These are phyloP conservation scores for Podospora conica DNA, from an alignment of 495 filamentous ascomycete genomes.

Conservation along the genomic window DNA sequence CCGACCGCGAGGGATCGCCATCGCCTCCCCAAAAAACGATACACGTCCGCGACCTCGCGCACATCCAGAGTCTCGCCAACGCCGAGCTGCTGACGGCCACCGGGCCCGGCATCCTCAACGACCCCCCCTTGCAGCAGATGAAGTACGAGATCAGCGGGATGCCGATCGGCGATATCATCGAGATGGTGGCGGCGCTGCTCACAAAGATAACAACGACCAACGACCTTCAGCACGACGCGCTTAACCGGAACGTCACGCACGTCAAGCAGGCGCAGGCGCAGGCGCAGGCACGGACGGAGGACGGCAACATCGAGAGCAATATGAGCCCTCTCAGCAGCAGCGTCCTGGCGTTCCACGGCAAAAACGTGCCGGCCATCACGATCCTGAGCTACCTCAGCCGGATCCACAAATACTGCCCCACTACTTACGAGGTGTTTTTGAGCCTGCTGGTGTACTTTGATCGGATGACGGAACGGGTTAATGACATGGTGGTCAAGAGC, in stretches of 20 bases:
- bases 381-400: slow-evolving; percentile 93
- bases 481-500: slow-evolving; percentile 49
- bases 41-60: slow-evolving; percentile 74
- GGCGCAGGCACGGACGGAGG: slow-evolving; percentile 33
- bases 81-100: slow-evolving; percentile 55
- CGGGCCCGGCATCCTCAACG: slow-evolving; percentile 43
- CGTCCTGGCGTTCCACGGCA: slow-evolving; percentile 97
- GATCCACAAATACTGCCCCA: slow-evolving; percentile 98
- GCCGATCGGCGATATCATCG: slow-evolving; percentile 96
- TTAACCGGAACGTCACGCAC: slow-evolving; percentile 43
- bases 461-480: slow-evolving; percentile 95
- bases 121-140: slow-evolving; percentile 45
- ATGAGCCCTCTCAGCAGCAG: slow-evolving; percentile 78
- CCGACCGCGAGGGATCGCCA: slow-evolving; percentile 13
- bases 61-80: slow-evolving; percentile 82
- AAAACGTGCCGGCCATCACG: slow-evolving; percentile 95
- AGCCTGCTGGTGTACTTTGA: slow-evolving; percentile 97
- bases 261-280: slow-evolving; percentile 41
- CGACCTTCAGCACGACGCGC: slow-evolving; percentile 78
- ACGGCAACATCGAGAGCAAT: slow-evolving; percentile 54
- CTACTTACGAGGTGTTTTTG: slow-evolving; percentile 96
- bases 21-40: slow-evolving; percentile 42
- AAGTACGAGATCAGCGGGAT: slow-evolving; percentile 96
- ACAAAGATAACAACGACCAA: slow-evolving; percentile 98
- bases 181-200: slow-evolving; percentile 98